Conservation (phyloP, 306 rosid species). For the Quercus cerris region DNA sequence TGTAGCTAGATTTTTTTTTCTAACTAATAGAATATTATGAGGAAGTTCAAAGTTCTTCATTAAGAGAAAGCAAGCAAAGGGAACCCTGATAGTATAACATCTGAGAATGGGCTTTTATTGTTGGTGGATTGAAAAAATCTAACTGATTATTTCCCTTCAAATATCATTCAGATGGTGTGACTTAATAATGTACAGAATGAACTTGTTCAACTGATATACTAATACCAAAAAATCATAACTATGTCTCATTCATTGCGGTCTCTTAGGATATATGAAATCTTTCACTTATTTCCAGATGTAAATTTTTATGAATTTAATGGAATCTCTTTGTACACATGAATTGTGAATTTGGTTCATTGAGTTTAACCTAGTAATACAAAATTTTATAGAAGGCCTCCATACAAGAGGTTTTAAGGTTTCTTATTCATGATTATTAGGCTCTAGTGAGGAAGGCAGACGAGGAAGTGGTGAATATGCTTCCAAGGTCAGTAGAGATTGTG, state of each 20-base stretch:
- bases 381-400: not conserved
- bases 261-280: not conserved
- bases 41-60: not conserved
- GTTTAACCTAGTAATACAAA: not conserved
- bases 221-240: too few relatives aligned
- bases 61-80: not conserved
- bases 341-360: too few relatives aligned
- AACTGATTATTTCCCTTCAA: not conserved
- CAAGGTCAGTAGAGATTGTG: slow-evolving; percentile 83
- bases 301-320: not conserved
- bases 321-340: too few relatives aligned
- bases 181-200: not conserved
- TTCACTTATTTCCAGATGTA: not conserved
- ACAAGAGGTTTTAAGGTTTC: not conserved
- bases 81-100: not conserved
- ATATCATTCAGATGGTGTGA: not conserved
- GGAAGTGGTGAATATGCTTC: slow-evolving; percentile 71
- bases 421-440: slow-evolving; percentile 48
- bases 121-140: not conserved
- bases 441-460: slow-evolving; percentile 73
- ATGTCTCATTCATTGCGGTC: not conserved
- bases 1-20: too few relatives aligned
- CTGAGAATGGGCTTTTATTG: too few relatives aligned
- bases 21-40: too few relatives aligned
- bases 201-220: not conserved